phyloP scores from a whole-genome alignment of 2,329 filamentous ascomycete species.

The Plectosphaerella plurivora region DNA sequence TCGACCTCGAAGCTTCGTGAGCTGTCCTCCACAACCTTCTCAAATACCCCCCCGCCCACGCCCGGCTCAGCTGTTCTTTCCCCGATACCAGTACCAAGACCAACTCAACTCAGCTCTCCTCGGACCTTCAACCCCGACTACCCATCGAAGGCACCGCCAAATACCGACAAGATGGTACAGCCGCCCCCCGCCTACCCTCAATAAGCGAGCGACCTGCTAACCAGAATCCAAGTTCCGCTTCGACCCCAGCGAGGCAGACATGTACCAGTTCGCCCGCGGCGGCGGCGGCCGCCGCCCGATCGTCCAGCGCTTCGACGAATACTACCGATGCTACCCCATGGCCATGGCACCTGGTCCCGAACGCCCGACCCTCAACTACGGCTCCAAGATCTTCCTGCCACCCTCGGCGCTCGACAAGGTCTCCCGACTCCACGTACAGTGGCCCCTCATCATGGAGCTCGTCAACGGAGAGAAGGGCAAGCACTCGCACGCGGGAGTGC shows the following conservation, averaged over 20 bases:
- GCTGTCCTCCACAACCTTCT: too few species aligned
- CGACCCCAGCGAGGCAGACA: constrained; percentile 13
- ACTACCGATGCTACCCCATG: constrained; percentile 95
- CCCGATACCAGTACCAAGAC: too few species aligned
- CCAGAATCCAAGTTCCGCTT: constrained; percentile 9
- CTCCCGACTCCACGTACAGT: constrained; percentile 91
- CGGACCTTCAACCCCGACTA: too few species aligned
- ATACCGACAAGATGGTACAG: neutral
- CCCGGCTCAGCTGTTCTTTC: too few species aligned
- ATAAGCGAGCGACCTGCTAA: neutral
- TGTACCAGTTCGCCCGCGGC: constrained; percentile 21
- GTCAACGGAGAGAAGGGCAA: constrained; percentile 78
- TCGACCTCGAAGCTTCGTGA: too few species aligned
- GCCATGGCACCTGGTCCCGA: constrained; percentile 91
- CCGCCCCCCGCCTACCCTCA: neutral
- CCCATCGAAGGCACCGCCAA: too few species aligned
- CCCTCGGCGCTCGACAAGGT: constrained; percentile 95
- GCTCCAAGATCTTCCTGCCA: constrained; percentile 97
- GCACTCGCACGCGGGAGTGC: constrained; percentile 87
- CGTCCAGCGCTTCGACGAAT: constrained; percentile 88
- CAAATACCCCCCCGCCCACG: too few species aligned
- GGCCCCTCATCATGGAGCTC: constrained; percentile 95
- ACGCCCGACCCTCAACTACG: constrained; percentile 85
- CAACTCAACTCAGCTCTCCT: too few species aligned
- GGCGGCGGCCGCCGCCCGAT: constrained; percentile 37